phyloP scores from a whole-genome alignment of 768 basidiomycete species.

The Wakefieldia striispora region DNA sequence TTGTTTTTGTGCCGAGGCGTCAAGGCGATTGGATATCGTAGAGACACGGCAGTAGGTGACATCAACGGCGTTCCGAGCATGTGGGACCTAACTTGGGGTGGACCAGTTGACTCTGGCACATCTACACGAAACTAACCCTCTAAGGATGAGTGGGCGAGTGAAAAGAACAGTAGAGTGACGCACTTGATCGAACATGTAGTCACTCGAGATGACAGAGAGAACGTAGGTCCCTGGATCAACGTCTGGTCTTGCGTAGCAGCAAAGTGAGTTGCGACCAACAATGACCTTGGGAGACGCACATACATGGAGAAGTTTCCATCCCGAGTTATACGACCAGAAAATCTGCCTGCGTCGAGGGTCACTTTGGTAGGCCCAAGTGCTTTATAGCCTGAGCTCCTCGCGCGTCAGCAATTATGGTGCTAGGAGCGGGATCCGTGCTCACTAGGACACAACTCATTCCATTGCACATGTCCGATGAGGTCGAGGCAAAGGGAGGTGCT shows the following conservation, averaged over 20 bases:
- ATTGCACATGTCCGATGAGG: constrained; percentile 59
- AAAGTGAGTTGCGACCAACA: constrained; percentile 8
- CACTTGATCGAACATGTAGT: constrained; percentile 72
- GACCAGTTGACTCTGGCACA: constrained; percentile 43
- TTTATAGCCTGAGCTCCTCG: constrained; percentile 29
- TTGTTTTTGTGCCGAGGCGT: constrained; percentile 51
- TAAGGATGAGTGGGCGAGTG: not conserved
- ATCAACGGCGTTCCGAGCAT: constrained; percentile 66
- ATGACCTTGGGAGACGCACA: constrained; percentile 19
- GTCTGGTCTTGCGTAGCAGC: constrained; percentile 48
- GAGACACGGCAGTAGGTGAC: constrained; percentile 49
- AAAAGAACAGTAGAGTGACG: constrained; percentile 3
- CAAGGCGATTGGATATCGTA: constrained; percentile 63
- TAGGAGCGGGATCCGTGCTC: constrained; percentile 10
- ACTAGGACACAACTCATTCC: constrained; percentile 74
- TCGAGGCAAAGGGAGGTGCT: constrained; percentile 45
- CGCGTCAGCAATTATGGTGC: constrained; percentile 7
- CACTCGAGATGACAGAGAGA: constrained; percentile 64
- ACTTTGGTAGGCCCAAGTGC: constrained; percentile 58
- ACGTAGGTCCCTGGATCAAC: constrained; percentile 69
- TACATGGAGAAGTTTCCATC: constrained; percentile 71
- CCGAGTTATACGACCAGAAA: constrained; percentile 49
- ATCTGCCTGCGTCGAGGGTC: constrained; percentile 56
- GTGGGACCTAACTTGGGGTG: constrained; percentile 60
- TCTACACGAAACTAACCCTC: constrained; percentile 62